phyloP scores from a whole-genome alignment of 1,139 yeast species.

The Blastobotrys raffinosifermentans region DNA sequence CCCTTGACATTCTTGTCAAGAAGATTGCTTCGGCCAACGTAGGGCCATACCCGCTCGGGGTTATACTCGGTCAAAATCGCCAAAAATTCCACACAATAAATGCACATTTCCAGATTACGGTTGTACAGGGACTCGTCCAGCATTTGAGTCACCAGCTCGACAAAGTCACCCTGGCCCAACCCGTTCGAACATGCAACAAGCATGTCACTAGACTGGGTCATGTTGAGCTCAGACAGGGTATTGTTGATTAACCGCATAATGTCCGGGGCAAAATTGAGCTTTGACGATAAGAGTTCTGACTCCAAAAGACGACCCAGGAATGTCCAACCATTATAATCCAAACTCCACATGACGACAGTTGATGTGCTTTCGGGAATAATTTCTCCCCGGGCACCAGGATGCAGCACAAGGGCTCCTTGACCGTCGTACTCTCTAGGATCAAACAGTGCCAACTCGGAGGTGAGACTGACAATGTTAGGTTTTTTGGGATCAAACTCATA shows the following conservation, averaged over 20 bases:
- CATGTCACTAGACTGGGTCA: constrained; percentile 28
- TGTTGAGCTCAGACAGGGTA: constrained; percentile 40
- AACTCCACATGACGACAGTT: constrained; percentile 59
- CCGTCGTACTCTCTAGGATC: constrained; percentile 39
- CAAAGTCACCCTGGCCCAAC: constrained; percentile 60
- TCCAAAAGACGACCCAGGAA: constrained; percentile 72
- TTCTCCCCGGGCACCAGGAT: constrained; percentile 65
- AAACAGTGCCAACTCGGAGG: constrained; percentile 36
- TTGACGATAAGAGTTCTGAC: constrained; percentile 31
- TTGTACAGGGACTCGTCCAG: constrained; percentile 63
- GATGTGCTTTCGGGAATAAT: constrained; percentile 39
- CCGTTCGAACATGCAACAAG: constrained; percentile 50
- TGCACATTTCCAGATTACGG: constrained; percentile 45
- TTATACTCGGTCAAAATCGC: constrained; percentile 43
- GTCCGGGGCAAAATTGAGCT: constrained; percentile 23
- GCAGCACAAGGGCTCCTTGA: constrained; percentile 38
- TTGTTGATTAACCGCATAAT: constrained; percentile 48
- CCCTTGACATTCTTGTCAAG: constrained; percentile 55
- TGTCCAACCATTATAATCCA: constrained; percentile 82
- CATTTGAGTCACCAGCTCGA: constrained; percentile 60
- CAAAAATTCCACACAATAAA: constrained; percentile 48
- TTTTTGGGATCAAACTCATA: constrained; percentile 32
- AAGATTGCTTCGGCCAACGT: constrained; percentile 59
- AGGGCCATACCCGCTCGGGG: constrained; percentile 75
- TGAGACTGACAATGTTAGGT: constrained; percentile 35